Percentiles rank a stretch among this genome's conserved stretches.
phyloP scores from a whole-genome alignment of 495 filamentous ascomycete species.

The Podospora pseudopauciseta region DNA sequence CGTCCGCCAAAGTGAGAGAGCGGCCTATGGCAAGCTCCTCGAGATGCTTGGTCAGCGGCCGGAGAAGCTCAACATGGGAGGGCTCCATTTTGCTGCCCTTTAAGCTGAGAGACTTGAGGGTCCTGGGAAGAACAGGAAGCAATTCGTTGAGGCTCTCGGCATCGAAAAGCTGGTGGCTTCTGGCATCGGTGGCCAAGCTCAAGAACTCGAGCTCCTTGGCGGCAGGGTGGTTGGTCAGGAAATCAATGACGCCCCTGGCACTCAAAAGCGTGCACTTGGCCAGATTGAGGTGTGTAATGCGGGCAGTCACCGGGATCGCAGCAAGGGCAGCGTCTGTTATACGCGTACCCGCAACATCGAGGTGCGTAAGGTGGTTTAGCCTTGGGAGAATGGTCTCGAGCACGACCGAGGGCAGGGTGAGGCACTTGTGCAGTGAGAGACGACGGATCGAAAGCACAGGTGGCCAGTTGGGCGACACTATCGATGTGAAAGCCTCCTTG shows the following conservation, averaged over 20 bases:
- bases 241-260: slow-evolving; percentile 65
- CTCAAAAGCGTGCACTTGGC: slow-evolving; percentile 70
- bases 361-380: slow-evolving; percentile 66
- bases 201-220: slow-evolving; percentile 65
- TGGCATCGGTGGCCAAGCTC: slow-evolving; percentile 70
- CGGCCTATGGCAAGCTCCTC: slow-evolving; percentile 76
- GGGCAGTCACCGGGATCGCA: slow-evolving; percentile 67
- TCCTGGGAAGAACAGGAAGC: slow-evolving; percentile 63
- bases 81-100: slow-evolving; percentile 68
- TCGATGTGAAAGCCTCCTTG: slow-evolving; percentile 51
- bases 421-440: slow-evolving; percentile 78
- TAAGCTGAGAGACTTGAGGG: slow-evolving; percentile 71
- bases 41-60: slow-evolving; percentile 72
- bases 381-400: slow-evolving; percentile 71
- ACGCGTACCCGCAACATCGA: slow-evolving; percentile 76
- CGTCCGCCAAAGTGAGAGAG: slow-evolving; percentile 59
- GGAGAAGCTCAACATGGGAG: slow-evolving; percentile 60
- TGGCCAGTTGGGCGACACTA: slow-evolving; percentile 43
- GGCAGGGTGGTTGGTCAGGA: slow-evolving; percentile 69
- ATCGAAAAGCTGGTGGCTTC: slow-evolving; percentile 68
- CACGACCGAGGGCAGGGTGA: slow-evolving; percentile 62
- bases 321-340: slow-evolving; percentile 70
- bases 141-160: slow-evolving; percentile 58
- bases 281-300: slow-evolving; percentile 75
- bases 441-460: slow-evolving; percentile 58